Base-by-base conservation (phyloP, 202 grass and related monocot species). In the Setaria italica region DNA sequence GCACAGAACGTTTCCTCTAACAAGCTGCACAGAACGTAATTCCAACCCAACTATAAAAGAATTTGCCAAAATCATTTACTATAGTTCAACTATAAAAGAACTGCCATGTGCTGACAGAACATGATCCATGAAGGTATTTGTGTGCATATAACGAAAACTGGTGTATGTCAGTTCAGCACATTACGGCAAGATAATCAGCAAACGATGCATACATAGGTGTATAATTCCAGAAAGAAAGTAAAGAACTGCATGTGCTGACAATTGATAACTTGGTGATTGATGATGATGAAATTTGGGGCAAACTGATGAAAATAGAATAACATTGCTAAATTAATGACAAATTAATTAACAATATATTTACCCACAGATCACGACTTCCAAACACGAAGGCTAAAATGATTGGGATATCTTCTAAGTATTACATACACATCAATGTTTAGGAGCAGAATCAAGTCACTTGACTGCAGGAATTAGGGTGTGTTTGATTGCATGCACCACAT, bases 381-480 rank as follows among this genome's bases (percentile, higher is more conserved):
- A 74, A 74, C 71, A 63, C 58, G 15, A 80, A 74, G 50, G 19
- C 70, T 81, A 82, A 77, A 80, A 85, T 70, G 70, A 81, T 80
- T 84, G 39, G 21, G 7, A 69, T 80, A 80, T 42, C 85, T 64
- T 87, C 89, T 77, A 87, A 84, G 80, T 49, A 74, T 84, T 62
- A 80, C 51, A 84, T 76, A 70, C 68, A 87, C 42, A 86, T 37
- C 30, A 79, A 86, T 53, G 69, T 70, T 82, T 70, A 43, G 2
- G 34, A 14, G 1, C 65, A 17, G 45, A 87, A 60, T 88, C 53
- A 46, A 78, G 46, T 90, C 72, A 82, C 74, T 90, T 81, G 79
- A 87, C 62, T 55, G 81, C 77, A 5, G 62, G 82, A 80, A 90
- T 88, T 37, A 82, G n/a, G n/a, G n/a, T n/a, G n/a, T n/a, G n/a